phyloP scores from a whole-genome alignment of 257 asterid genomes.

The Jasminum sambac region DNA sequence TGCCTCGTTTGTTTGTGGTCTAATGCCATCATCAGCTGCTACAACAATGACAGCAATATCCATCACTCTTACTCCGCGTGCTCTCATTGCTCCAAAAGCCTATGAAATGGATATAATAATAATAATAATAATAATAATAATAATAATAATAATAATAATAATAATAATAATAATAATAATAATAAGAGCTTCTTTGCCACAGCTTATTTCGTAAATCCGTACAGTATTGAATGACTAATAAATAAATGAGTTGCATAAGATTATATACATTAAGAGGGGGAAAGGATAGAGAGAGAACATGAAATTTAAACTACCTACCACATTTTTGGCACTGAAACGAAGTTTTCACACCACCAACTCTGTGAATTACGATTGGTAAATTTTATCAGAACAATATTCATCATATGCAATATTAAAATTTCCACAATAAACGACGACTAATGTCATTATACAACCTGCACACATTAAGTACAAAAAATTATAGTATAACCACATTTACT shows the following conservation, averaged over 20 bases:
- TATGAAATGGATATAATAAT: conserved; percentile 29
- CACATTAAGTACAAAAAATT: background rate
- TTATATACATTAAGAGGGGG: background rate
- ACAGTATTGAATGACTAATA: background rate
- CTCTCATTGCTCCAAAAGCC: conserved; percentile 99
- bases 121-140: too few species aligned
- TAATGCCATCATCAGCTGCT: conserved; percentile 98
- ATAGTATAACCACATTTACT: background rate
- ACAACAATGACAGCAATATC: conserved; percentile 95
- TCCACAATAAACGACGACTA: conserved; percentile 22
- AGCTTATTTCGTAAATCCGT: background rate
- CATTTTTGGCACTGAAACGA: conserved; percentile 88
- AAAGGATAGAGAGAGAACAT: too few species aligned
- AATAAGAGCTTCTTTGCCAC: background rate
- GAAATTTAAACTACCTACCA: conserved; percentile 56
- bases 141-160: too few species aligned
- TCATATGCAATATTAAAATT: background rate
- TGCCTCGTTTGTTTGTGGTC: conserved; percentile 96
- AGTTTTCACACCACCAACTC: conserved; percentile 91
- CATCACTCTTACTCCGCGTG: conserved; percentile 98
- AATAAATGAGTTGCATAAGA: conserved; percentile 8
- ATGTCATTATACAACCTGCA: conserved; percentile 21
- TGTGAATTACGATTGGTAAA: conserved; percentile 33
- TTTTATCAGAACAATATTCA: conserved; percentile 17
- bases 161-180: too few species aligned